These are phyloP conservation scores for Breynia disticha DNA, from an alignment of 441 rosid genomes.

Conservation along the genomic window DNA sequence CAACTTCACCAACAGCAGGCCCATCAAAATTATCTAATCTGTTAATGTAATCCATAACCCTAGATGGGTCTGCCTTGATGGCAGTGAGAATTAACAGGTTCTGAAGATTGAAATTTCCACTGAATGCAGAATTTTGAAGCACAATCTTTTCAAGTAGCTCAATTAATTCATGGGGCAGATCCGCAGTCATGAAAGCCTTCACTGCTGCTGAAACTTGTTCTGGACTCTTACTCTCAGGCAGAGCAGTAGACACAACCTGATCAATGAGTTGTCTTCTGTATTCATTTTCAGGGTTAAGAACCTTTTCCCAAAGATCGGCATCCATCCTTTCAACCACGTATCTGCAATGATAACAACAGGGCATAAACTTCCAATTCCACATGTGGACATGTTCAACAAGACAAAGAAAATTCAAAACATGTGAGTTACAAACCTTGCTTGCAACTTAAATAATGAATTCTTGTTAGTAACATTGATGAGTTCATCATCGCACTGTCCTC, in stretches of 20 bases:
- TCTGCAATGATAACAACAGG: constrained; percentile 32
- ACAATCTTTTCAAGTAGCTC: constrained; percentile 99
- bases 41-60: constrained; percentile 98
- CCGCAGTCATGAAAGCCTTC: constrained; percentile 99
- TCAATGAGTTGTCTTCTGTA: constrained; percentile 96
- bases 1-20: constrained; percentile 98
- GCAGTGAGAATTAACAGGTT: constrained; percentile 96
- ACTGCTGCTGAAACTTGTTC: constrained; percentile 99
- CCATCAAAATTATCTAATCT: constrained; percentile 99
- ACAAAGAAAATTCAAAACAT: constrained; percentile 1
- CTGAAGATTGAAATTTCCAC: constrained; percentile 97
- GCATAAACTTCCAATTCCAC: not conserved
- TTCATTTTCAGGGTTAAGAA: constrained; percentile 85
- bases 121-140: constrained; percentile 98
- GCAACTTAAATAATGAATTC: constrained; percentile 94
- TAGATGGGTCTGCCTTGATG: constrained; percentile 94
- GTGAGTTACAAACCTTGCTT: constrained; percentile 70
- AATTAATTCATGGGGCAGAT: constrained; percentile 95
- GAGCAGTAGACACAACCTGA: constrained; percentile 98
- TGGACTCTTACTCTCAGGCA: constrained; percentile 99
- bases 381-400: not conserved
- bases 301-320: constrained; percentile 96
- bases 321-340: constrained; percentile 99
- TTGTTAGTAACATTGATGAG: constrained; percentile 94
- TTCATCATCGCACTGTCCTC: constrained; percentile 98